Conservation (phyloP, 495 filamentous ascomycete genomes). For the Penicillium cosmopolitanum region DNA sequence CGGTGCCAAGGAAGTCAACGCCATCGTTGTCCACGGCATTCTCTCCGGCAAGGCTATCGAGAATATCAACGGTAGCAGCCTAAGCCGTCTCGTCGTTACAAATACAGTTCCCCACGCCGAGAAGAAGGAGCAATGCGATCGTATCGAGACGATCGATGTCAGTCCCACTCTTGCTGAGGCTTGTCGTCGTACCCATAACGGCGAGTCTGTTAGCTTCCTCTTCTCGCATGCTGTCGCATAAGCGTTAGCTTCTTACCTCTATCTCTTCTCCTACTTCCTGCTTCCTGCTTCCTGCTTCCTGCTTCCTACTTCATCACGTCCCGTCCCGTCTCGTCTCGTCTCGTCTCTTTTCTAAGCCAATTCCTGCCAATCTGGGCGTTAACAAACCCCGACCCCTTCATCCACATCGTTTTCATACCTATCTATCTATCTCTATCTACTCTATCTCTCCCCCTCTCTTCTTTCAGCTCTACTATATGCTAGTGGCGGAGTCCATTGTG, state of each 20-base stretch:
- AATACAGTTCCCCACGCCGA: slow-evolving; percentile 96
- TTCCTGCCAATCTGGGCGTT: too few species aligned
- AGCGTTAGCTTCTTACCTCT: slow-evolving; percentile 1
- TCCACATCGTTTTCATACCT: too few species aligned
- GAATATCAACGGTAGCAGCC: slow-evolving; percentile 77
- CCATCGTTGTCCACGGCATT: slow-evolving; percentile 96
- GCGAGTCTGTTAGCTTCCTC: slow-evolving; percentile 88
- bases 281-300: slow-evolving; percentile 4
- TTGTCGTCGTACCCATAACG: slow-evolving; percentile 88
- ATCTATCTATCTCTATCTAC: too few species aligned
- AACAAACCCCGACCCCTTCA: too few species aligned
- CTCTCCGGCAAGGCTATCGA: slow-evolving; percentile 90
- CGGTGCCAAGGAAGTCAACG: slow-evolving; percentile 84
- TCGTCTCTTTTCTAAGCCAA: too few species aligned
- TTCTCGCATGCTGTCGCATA: slow-evolving; percentile 80
- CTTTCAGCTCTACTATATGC: too few species aligned
- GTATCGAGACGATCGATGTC: slow-evolving; percentile 90
- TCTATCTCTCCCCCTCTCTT: too few species aligned
- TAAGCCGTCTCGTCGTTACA: slow-evolving; percentile 85
- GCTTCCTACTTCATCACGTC: background rate
- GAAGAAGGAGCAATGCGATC: slow-evolving; percentile 69
- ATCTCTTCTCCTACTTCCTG: background rate
- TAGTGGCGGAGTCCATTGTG: too few species aligned
- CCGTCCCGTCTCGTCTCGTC: too few species aligned
- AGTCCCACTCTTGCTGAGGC: slow-evolving; percentile 78